Base-by-base conservation (phyloP, 345 rosid species). In the Populus simonii region DNA sequence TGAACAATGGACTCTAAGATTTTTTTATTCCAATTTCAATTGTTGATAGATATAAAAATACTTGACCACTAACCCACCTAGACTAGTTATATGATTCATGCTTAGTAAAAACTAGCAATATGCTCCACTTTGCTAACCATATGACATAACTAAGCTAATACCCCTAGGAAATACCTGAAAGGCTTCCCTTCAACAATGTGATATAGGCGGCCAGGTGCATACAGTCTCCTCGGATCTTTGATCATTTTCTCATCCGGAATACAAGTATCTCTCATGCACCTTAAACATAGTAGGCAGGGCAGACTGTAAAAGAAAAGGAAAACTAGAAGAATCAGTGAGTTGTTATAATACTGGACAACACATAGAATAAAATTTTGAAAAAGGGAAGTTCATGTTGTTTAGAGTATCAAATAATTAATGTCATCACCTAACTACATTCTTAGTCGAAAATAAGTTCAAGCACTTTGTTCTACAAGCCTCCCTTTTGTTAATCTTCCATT, bases 181-280 rank as follows among this genome's bases (percentile, higher is more conserved):
- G 86, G 96, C 85, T 88, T 96, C 82, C 99, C 82, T 76, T 96
- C 96, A 6, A 96, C 99, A 59, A 96, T 93, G 83, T 96, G 99
- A 82, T 96, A 96, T 83, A 96, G 90, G 71, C 98, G 96, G 78
- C 99, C 98, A 27, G 98, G 99, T 78, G 99, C 98, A 78, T 96
- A 93, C 22, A 96, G 86, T 80, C 99, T 88, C 82, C 99, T 93
- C 10, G 98, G 98, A 82, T 96, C 98, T 86, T 88, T 96, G 78
- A 96, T 87, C 97, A 87, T 89, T 83, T 89, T 89, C 43, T 93
- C 90, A 76, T 93, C 98, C 7, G 97, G 86, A 78, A 91, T 87
- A 85, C 98, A 93, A 43, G 99, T 92, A 86, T 96, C 98, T 83
- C 88, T 89, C 97, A 96, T 85, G 85, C 99, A 91, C 83, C 94